Percentiles rank a stretch among this genome's conserved stretches.
These are phyloP conservation scores for Persicaria tinctoria DNA, from an alignment of 148 eudicot genomes.

Conservation along the genomic window DNA sequence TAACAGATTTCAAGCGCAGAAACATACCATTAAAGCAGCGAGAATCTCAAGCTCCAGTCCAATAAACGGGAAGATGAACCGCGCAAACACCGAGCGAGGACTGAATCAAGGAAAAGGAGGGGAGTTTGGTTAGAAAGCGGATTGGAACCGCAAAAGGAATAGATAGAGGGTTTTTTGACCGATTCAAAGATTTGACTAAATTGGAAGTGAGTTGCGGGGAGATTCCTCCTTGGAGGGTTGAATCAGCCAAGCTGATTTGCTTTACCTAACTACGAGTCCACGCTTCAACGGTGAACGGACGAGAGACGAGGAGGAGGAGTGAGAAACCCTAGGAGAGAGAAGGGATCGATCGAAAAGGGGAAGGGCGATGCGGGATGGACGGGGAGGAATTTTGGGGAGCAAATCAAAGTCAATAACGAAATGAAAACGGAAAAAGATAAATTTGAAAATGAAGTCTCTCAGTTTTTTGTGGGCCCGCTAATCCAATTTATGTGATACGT, in stretches of 20 bases:
- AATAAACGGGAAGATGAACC: neutral
- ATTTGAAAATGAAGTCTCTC: neutral
- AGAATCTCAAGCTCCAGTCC: neutral
- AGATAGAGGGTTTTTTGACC: neutral
- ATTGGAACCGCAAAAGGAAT: neutral
- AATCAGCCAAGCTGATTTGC: neutral
- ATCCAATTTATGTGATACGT: too few species aligned
- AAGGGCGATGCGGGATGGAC: neutral
- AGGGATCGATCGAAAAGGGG: neutral
- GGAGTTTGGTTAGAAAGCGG: neutral
- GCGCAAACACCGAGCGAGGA: neutral
- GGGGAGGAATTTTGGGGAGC: neutral
- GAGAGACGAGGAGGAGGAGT: neutral
- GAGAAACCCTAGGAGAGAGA: constrained; percentile 12
- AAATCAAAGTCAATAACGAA: neutral
- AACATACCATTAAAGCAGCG: constrained; percentile 1
- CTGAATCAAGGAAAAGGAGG: neutral
- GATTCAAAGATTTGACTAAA: constrained; percentile 2
- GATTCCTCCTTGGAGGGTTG: neutral
- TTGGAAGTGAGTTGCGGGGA: neutral
- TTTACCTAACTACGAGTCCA: neutral
- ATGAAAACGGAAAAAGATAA: neutral
- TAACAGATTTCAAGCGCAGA: neutral
- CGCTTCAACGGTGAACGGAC: neutral
- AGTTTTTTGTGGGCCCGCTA: neutral